Evolutionary conservation across 2,329 filamentous ascomycete genomes (phyloP).

Genomic region (Stemphylium vesicarium): DNA sequence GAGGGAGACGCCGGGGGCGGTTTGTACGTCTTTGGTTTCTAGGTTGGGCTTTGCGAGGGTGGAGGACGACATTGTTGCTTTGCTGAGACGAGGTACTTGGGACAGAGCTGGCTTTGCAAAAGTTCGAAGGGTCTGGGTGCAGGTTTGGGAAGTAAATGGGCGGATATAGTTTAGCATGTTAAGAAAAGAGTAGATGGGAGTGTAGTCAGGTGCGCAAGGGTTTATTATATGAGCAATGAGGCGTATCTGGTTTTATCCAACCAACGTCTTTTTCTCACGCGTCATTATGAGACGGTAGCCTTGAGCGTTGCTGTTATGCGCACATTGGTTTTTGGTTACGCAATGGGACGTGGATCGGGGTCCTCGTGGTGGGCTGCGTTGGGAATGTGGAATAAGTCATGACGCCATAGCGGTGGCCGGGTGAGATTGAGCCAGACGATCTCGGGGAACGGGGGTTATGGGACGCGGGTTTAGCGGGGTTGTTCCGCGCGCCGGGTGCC

Average conservation of each 20-base stretch:
- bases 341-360: slow-evolving; percentile 5
- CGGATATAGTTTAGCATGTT: slow-evolving; percentile 23
- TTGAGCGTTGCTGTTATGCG: not conserved
- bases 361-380: slow-evolving; percentile 1
- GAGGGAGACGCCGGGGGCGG: slow-evolving; percentile 59
- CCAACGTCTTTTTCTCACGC: slow-evolving; percentile 9
- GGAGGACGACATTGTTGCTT: slow-evolving; percentile 41
- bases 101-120: slow-evolving; percentile 26
- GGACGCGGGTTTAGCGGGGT: too few species aligned
- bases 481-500: not conserved
- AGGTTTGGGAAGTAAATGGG: slow-evolving; percentile 23
- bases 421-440: slow-evolving; percentile 13
- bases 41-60: slow-evolving; percentile 50
- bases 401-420: slow-evolving; percentile 28
- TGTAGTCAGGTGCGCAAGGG: not conserved
- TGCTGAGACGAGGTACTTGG: slow-evolving; percentile 17
- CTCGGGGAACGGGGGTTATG: slow-evolving; percentile 7
- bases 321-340: not conserved
- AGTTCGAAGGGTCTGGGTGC: slow-evolving; percentile 19
- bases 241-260: slow-evolving; percentile 11
- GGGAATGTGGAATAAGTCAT: slow-evolving; percentile 26
- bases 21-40: slow-evolving; percentile 62
- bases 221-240: slow-evolving; percentile 5
- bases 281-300: slow-evolving; percentile 15
- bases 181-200: not conserved